phyloP scores from a whole-genome alignment of 805 yeast species.

The Candida parachauliodes region DNA sequence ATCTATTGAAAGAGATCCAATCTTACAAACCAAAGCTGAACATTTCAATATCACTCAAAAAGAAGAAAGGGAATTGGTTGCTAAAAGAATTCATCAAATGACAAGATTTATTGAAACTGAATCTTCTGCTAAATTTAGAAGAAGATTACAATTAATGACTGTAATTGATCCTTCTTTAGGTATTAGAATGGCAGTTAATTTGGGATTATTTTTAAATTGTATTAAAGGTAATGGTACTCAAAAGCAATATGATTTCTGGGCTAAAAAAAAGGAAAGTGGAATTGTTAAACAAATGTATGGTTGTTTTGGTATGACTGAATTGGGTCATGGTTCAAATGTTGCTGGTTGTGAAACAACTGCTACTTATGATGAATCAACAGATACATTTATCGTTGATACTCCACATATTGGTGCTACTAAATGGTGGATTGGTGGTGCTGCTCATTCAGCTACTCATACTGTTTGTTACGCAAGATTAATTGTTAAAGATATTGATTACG shows the following conservation, averaged over 20 bases:
- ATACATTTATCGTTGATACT: conserved; percentile 74
- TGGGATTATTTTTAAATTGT: conserved; percentile 38
- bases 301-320: conserved; percentile 90
- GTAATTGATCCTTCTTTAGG: conserved; percentile 37
- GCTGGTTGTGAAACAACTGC: conserved; percentile 94
- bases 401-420: conserved; percentile 92
- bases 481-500: conserved; percentile 80
- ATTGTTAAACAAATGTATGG: conserved; percentile 52
- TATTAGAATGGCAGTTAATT: conserved; percentile 35
- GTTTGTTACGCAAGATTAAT: conserved; percentile 82
- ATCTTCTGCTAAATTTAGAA: conserved; percentile 25
- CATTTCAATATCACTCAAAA: conserved; percentile 32
- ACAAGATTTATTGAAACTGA: conserved; percentile 35
- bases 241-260: conserved; percentile 37
- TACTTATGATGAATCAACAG: conserved; percentile 59
- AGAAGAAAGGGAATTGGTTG: conserved; percentile 30
- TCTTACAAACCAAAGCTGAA: conserved; percentile 24
- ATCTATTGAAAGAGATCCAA: conserved; percentile 37
- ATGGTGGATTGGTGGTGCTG: conserved; percentile 99
- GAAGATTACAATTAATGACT: conserved; percentile 33
- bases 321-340: conserved; percentile 92
- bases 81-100: conserved; percentile 32
- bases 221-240: conserved; percentile 40
- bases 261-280: conserved; percentile 29
- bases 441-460: conserved; percentile 87